phyloP scores from a whole-genome alignment of 2,329 filamentous ascomycete genomes.

The Apiospora aurea region DNA sequence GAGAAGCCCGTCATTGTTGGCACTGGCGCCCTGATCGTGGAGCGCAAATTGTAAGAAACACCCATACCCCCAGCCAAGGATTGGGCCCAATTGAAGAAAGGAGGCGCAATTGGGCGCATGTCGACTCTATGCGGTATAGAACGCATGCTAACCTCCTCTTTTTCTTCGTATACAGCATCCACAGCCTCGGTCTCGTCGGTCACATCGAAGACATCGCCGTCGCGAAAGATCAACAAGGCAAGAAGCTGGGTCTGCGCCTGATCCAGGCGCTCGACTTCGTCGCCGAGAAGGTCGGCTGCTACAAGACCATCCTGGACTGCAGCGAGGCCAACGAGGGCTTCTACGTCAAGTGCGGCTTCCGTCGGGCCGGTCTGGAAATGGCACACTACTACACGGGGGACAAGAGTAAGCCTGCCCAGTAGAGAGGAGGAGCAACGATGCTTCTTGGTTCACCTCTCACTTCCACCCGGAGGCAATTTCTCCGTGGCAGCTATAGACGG shows the following conservation, averaged over 20 bases:
- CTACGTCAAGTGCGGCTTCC: constrained; percentile 97
- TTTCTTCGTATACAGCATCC: constrained; percentile 62
- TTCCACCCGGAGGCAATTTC: not conserved
- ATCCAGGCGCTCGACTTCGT: constrained; percentile 94
- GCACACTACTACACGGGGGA: constrained; percentile 84
- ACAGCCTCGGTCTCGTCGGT: constrained; percentile 81
- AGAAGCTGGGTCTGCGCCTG: constrained; percentile 90
- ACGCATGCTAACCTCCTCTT: constrained; percentile 27
- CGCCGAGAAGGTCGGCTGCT: constrained; percentile 89
- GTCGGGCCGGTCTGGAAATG: constrained; percentile 93
- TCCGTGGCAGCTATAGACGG: not conserved
- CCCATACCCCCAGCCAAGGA: not conserved
- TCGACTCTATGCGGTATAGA: not conserved
- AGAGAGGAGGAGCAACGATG: not conserved
- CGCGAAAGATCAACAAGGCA: constrained; percentile 92
- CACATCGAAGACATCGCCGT: constrained; percentile 99
- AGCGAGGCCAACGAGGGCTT: constrained; percentile 96
- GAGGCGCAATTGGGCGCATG: not conserved
- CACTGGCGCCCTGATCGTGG: constrained; percentile 87
- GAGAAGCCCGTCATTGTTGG: constrained; percentile 75
- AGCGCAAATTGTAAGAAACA: constrained; percentile 83
- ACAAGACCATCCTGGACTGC: constrained; percentile 97
- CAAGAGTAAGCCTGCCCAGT: constrained; percentile 53
- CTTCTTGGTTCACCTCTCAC: not conserved
- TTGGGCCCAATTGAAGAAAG: not conserved